Evolutionary conservation across 2,329 filamentous ascomycete genomes (phyloP), one percentile per base, ranked within the genome.

Genomic region (Ophiostoma sp.): DNA sequence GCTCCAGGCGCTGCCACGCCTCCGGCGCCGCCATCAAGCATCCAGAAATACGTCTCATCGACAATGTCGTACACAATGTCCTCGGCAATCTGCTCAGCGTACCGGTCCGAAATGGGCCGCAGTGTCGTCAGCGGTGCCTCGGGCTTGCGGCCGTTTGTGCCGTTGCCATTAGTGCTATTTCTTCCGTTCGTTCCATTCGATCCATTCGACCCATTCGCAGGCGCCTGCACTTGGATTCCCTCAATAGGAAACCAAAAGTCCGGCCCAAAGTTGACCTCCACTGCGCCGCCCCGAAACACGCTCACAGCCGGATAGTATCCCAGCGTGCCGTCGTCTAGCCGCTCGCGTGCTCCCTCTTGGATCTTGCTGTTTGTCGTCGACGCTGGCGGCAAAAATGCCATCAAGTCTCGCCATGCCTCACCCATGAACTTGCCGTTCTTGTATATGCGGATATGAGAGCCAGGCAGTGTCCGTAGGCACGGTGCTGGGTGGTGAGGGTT

Each of bases 251-350:
- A 91, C 93, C 94, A 97, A 82, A 97, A 98, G 41, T 95, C 85
- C 0, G 93, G 93, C 0, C 95, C 94, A 77, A 99, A 97, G 79
- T 97, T 97, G 75, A 94, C 90, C 78, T 98, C 92, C 20, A 91
- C 94, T 1, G 94, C 91, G 33, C 94, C 95, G 68, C 94, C 94
- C 64, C 91, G 89, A 80, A 97, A 98, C 31, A 95, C 91, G 75
- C 93, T 95, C 27, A 99, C 88, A 31, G 94, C 92, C 1, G 95
- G 95, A 77, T 96, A 97, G 80, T 99, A 99, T 13, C 95, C 96
- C 1, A 97, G 86, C 85, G 95, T 91, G 48, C 94, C 95, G 76
- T 99, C 95, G 77, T 99, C 95, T 72, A 96, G 88, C 36, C 93
- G 93, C 72, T 95, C 91, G 67, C 95, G 85, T 23, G 92, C 93